A percentile compares a stretch with the other conserved stretches of the same genome.
These are phyloP conservation scores for Didymella arachidicola DNA, from an alignment of 2,329 filamentous ascomycete species.

Conservation along the genomic window DNA sequence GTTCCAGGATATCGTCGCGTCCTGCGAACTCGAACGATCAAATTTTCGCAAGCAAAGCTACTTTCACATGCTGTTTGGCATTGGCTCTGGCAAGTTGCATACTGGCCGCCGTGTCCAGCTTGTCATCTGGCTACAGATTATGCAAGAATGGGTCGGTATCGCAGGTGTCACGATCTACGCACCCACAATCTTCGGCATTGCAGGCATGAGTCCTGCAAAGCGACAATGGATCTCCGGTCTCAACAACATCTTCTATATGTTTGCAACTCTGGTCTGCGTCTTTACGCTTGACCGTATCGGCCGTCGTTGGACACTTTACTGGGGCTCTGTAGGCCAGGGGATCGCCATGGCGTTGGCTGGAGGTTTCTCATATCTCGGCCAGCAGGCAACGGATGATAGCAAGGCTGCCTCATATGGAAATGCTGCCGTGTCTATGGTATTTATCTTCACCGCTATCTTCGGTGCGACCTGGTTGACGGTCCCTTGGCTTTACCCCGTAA, in stretches of 20 bases:
- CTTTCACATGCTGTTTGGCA: conserved; percentile 70
- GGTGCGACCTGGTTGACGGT: conserved; percentile 69
- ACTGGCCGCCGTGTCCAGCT: conserved; percentile 73
- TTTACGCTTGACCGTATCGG: conserved; percentile 75
- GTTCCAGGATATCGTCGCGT: conserved; percentile 72
- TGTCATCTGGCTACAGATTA: conserved; percentile 74
- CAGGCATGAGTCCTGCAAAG: conserved; percentile 65
- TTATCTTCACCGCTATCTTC: conserved; percentile 71
- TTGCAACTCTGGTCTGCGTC: conserved; percentile 72
- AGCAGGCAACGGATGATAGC: conserved; percentile 56
- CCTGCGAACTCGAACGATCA: conserved; percentile 64
- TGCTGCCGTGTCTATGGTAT: conserved; percentile 74
- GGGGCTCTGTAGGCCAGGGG: conserved; percentile 70
- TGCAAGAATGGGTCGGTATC: conserved; percentile 75
- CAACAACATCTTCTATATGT: conserved; percentile 65
- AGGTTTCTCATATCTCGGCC: conserved; percentile 65
- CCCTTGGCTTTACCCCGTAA: conserved; percentile 64
- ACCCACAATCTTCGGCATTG: conserved; percentile 70
- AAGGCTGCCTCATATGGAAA: conserved; percentile 64
- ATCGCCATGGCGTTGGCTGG: conserved; percentile 73
- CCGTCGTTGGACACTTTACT: conserved; percentile 72
- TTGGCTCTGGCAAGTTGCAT: conserved; percentile 70
- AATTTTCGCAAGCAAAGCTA: conserved; percentile 65
- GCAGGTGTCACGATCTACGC: conserved; percentile 68
- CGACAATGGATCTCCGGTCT: conserved; percentile 54